Conservation (phyloP, 2,329 filamentous ascomycete species). For the Simplicillium sp. region DNA sequence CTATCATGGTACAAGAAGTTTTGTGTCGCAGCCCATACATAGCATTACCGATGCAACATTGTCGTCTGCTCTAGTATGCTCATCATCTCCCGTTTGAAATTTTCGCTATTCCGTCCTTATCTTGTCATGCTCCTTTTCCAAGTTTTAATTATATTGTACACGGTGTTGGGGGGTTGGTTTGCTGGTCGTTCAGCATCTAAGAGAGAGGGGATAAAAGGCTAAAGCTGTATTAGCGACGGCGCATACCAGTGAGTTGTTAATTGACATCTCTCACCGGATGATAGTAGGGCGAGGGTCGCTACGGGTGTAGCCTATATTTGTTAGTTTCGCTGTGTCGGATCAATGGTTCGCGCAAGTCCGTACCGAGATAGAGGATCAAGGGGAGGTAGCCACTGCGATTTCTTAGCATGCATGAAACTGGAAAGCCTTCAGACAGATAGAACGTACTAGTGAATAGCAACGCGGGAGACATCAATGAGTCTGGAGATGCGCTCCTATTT, state of each 20-base stretch:
- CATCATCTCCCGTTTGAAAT: too few relatives aligned
- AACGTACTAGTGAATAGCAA: slow-evolving; percentile 89
- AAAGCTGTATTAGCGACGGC: slow-evolving; percentile 12
- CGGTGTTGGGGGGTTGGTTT: not conserved
- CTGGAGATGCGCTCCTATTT: slow-evolving; percentile 90
- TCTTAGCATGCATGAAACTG: slow-evolving; percentile 21
- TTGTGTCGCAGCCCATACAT: too few relatives aligned
- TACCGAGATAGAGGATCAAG: slow-evolving; percentile 93
- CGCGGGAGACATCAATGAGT: slow-evolving; percentile 87
- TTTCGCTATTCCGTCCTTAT: too few relatives aligned
- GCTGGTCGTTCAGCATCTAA: slow-evolving; percentile 23
- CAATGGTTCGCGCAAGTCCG: slow-evolving; percentile 8
- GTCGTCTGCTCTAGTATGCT: too few relatives aligned
- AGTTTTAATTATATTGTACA: slow-evolving; percentile 14
- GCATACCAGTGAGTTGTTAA: not conserved
- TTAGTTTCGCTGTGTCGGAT: slow-evolving; percentile 14
- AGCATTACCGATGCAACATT: too few relatives aligned
- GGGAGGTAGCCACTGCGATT: slow-evolving; percentile 78
- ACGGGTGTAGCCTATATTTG: slow-evolving; percentile 69
- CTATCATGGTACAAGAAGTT: too few relatives aligned
- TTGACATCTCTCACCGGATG: slow-evolving; percentile 37
- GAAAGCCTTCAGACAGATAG: not conserved
- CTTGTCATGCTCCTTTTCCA: too few relatives aligned
- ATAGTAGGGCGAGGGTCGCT: slow-evolving; percentile 80
- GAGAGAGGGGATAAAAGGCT: slow-evolving; percentile 58